Evolutionary conservation across 169 alveolate species (phyloP), one percentile per base, ranked within the genome.

Genomic region (Plasmodium relictum): DNA sequence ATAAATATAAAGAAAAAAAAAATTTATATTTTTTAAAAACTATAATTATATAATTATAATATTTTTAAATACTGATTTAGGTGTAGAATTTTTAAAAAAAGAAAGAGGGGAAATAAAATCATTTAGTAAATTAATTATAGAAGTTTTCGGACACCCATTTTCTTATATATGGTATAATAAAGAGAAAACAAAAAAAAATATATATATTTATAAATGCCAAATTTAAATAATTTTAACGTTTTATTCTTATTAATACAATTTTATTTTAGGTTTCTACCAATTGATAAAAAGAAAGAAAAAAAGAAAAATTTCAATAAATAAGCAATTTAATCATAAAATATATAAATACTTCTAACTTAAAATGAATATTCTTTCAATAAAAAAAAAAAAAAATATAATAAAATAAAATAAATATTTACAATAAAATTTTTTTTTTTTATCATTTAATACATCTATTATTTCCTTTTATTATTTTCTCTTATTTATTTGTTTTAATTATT

Each of bases 51-150:
- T 31, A 31, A 31, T 20, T 16, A 45, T 6, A 0, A 22, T 63
- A 14, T n/a, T 31, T 41, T 42, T 54, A 18, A 26, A 18, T 16
- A 22, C 14, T 12, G 6, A 20, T 24, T 45, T 65, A 80, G 90
- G 90, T 44, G 68, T 80, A 8, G 90, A 80, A 70, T 12, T 66
- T 61, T 61, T 80, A 59, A 80, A 80, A 72, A 80, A 80, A n/a
- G 44, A 48, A 24, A 70, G 45, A 42, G 62, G 83, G 22, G 65
- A 65, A 39, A 54, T 2, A 3, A 48, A 70, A 44, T 59, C 83
- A 22, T 80, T 80, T 58, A 26, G 37, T 7, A 58, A 80, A 26
- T 80, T 80, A 66, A 42, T 80, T 12, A 48, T 80, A 16, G 90
- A 80, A 26, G 83, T 80, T 45, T 80, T 80, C 44, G 90, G 83